Base-by-base conservation (phyloP, 2,329 filamentous ascomycete genomes). In the Apiospora marii region DNA sequence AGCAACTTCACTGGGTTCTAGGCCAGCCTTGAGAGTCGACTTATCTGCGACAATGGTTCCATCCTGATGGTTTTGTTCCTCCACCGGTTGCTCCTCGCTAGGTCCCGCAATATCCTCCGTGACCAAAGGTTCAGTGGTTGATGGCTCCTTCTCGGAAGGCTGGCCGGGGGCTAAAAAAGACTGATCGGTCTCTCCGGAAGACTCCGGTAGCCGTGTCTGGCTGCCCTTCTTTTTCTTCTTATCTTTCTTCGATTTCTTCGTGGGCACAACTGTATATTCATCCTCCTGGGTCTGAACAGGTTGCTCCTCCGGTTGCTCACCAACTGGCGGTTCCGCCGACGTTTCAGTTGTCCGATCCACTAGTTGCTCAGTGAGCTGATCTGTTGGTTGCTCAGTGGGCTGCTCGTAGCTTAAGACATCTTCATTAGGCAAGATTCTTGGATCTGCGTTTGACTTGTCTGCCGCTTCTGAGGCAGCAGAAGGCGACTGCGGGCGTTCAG, bases 191-290 rank as follows among this genome's bases (percentile, higher is more conserved):
- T 51, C 30, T 19, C 41, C 37, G 68, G 48, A 41, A 58, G 68
- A 14, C 34, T 53, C 68, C 41, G 19, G 49, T 41, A 51, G 34
- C 10, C 43, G 68, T 43, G 46, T 22, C n/a, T 53, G 68, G 68
- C 48, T 44, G 24, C 67, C 41, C 1, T 72, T 46, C 69, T 30
- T 67, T 44, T 49, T 67, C 73, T 85, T 86, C 79, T 85, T 85
- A 13, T 78, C 78, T 74, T 82, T 82, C 73, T 82, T 83, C 14
- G 79, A 79, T 75, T 83, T 85, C 14, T 70, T 70, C 12, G 68
- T 53, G 10, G 48, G 46, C 27, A 43, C 16, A 43, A 41, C 48
- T 70, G 34, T 27, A 27, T 19, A 68, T 3, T 68, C 72, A 81
- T 82, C 74, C 79, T 81, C 46, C 64, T 12, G 43, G 27, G 61